These are phyloP conservation scores for Adenanthera pavonina DNA, from an alignment of 306 rosid species.

Conservation along the genomic window DNA sequence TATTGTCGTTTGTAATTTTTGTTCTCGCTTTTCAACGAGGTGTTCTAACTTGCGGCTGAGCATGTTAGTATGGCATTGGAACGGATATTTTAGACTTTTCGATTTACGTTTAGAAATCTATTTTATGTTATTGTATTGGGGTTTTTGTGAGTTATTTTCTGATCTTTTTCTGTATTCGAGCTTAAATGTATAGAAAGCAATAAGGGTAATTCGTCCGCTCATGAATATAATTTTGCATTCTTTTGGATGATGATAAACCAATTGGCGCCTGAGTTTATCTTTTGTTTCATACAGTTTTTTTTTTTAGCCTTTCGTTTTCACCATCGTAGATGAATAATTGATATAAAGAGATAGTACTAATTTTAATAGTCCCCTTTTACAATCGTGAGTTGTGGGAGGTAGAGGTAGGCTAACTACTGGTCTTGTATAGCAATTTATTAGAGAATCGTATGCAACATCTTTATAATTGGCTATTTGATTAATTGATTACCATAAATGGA, in stretches of 20 bases:
- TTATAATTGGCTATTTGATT: neutral
- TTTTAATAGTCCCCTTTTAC: too few relatives aligned
- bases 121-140: neutral
- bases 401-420: neutral
- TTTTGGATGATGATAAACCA: too few relatives aligned
- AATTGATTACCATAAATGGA: neutral
- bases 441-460: neutral
- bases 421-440: neutral
- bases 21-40: neutral
- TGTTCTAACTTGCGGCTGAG: neutral
- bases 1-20: neutral
- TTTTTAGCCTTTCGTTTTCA: neutral
- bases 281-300: neutral
- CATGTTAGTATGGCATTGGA: neutral
- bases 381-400: neutral
- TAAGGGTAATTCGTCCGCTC: neutral
- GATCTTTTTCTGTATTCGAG: neutral
- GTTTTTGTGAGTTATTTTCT: neutral
- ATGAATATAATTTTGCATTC: too few relatives aligned
- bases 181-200: neutral
- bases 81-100: neutral
- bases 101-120: neutral
- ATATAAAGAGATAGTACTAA: neutral
- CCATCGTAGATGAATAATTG: neutral
- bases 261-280: neutral